Conservation (phyloP, 768 basidiomycete genomes). For the Vishniacozyma victoriae region DNA sequence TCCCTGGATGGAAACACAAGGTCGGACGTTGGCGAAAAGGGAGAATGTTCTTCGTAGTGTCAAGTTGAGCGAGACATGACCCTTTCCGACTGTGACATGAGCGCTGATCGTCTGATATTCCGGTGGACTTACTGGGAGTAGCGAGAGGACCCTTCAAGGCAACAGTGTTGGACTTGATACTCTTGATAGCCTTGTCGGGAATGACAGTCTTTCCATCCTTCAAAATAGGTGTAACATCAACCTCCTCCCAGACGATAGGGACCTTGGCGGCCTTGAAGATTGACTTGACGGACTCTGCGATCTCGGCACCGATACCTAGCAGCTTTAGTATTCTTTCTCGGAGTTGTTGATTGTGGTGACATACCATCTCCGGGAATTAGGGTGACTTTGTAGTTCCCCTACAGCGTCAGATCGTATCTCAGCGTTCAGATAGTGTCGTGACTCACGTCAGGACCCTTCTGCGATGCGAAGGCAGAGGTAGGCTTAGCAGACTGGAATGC, state of each 20-base stretch:
- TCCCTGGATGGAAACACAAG: conserved; percentile 89
- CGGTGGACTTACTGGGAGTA: conserved; percentile 91
- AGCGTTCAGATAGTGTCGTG: neutral
- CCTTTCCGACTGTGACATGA: conserved; percentile 77
- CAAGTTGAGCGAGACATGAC: conserved; percentile 95
- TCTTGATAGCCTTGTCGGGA: conserved; percentile 81
- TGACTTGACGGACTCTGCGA: conserved; percentile 87
- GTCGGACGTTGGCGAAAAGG: conserved; percentile 96
- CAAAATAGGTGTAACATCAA: conserved; percentile 87
- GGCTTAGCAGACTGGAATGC: conserved; percentile 54
- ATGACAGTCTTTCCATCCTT: conserved; percentile 96
- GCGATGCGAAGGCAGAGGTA: conserved; percentile 81
- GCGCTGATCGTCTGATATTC: too few relatives aligned
- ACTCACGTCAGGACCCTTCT: conserved; percentile 79
- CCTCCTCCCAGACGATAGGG: conserved; percentile 98
- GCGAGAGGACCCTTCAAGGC: conserved; percentile 97
- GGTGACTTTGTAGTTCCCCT: conserved; percentile 97
- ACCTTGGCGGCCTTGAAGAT: conserved; percentile 89
- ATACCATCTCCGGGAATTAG: conserved; percentile 93
- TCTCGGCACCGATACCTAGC: conserved; percentile 95
- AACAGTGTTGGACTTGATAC: conserved; percentile 93
- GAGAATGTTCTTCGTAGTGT: conserved; percentile 96
- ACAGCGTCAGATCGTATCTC: conserved; percentile 3
- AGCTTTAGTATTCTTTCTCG: conserved; percentile 6
- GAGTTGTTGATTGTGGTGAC: too few relatives aligned